Conservation (phyloP, 2,329 filamentous ascomycete genomes). For the Setomelanomma holmii region DNA sequence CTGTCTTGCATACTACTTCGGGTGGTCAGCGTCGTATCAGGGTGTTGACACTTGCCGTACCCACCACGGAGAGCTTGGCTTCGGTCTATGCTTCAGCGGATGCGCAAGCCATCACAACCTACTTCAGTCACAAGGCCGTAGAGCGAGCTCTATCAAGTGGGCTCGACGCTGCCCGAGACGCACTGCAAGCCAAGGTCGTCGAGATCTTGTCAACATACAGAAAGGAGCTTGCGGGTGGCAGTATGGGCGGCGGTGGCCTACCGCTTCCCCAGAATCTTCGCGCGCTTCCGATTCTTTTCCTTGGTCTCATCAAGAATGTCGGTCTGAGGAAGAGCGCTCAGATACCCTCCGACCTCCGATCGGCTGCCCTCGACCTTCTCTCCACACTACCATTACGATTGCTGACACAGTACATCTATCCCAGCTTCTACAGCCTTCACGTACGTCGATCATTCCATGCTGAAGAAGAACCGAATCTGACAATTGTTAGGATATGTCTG, state of each 20-base stretch:
- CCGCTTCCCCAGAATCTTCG: conserved; percentile 94
- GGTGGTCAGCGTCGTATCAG: conserved; percentile 95
- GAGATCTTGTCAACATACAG: conserved; percentile 95
- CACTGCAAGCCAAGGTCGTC: conserved; percentile 87
- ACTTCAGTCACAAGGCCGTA: conserved; percentile 97
- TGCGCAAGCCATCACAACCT: conserved; percentile 89
- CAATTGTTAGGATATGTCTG: conserved; percentile 94
- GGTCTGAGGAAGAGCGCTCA: conserved; percentile 49
- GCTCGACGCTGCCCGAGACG: conserved; percentile 88
- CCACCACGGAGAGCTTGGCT: conserved; percentile 87
- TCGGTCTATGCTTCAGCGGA: conserved; percentile 95
- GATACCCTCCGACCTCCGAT: conserved; percentile 73
- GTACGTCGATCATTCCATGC: conserved; percentile 15
- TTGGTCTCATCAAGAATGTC: conserved; percentile 95
- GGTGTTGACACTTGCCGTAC: conserved; percentile 90
- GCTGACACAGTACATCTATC: conserved; percentile 85
- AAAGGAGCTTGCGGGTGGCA: conserved; percentile 94
- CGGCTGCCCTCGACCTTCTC: conserved; percentile 89
- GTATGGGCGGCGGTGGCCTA: conserved; percentile 88
- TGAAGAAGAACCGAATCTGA: conserved; percentile 44
- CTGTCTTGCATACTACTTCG: conserved; percentile 95
- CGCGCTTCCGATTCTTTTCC: conserved; percentile 85
- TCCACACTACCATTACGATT: conserved; percentile 91
- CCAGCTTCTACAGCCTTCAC: conserved; percentile 46
- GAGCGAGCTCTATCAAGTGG: conserved; percentile 86